Evolutionary conservation across 768 basidiomycete species (phyloP).

Genomic region (Termitomyces sp.): DNA sequence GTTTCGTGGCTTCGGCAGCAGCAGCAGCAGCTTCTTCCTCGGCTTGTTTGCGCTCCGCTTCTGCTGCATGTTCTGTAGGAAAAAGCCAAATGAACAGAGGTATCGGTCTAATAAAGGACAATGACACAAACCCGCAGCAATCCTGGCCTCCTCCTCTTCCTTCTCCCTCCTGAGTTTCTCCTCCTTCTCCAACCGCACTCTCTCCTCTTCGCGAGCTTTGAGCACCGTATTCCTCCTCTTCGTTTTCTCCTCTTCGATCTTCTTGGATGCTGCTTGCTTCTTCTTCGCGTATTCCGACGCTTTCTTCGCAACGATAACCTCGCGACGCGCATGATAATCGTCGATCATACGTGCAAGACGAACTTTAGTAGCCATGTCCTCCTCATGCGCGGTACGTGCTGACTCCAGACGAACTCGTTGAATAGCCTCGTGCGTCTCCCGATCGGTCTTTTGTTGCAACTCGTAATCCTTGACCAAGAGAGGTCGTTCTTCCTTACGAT

Average conservation of each 20-base stretch:
- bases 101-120: background rate
- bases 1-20: constrained; percentile 50
- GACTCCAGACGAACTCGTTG: constrained; percentile 54
- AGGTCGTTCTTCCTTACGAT: constrained; percentile 88
- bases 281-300: constrained; percentile 60
- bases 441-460: constrained; percentile 75
- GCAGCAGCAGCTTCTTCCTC: constrained; percentile 47
- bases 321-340: constrained; percentile 57
- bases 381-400: constrained; percentile 50
- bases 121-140: constrained; percentile 44
- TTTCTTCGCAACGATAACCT: constrained; percentile 50
- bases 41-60: constrained; percentile 40
- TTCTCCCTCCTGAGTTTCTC: constrained; percentile 32
- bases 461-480: constrained; percentile 84
- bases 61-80: constrained; percentile 43
- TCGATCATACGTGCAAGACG: constrained; percentile 66
- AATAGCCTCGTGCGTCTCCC: constrained; percentile 55
- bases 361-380: constrained; percentile 68
- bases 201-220: constrained; percentile 57
- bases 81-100: background rate
- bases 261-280: constrained; percentile 51
- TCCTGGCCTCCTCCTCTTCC: constrained; percentile 46
- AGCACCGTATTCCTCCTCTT: constrained; percentile 55
- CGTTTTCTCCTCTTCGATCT: constrained; percentile 81
- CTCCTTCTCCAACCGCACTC: constrained; percentile 34